These are phyloP conservation scores for Lophiotrema nucula DNA, from an alignment of 495 filamentous ascomycete genomes.

Conservation along the genomic window DNA sequence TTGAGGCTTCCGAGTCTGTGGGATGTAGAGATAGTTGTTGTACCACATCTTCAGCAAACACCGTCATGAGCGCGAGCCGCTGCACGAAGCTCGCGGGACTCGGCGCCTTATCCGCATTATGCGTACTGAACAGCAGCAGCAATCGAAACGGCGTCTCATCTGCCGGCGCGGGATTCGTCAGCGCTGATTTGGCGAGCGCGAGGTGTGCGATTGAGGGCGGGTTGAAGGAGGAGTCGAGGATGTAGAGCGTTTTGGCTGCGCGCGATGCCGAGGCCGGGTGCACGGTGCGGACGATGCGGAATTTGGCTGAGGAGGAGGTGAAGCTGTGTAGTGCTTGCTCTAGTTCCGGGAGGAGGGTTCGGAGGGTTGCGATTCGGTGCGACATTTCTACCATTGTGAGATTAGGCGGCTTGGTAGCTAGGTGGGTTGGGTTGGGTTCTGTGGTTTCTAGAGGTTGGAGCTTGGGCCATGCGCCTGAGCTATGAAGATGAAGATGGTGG, in stretches of 20 bases:
- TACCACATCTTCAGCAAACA: conserved; percentile 66
- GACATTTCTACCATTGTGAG: conserved; percentile 17
- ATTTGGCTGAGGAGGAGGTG: conserved; percentile 52
- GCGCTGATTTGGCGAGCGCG: conserved; percentile 67
- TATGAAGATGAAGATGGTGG: too few species aligned
- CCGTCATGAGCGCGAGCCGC: conserved; percentile 80
- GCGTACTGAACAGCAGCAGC: conserved; percentile 78
- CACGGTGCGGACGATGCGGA: conserved; percentile 61
- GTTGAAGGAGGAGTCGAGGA: conserved; percentile 95
- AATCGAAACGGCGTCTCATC: conserved; percentile 51
- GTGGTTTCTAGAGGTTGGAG: too few species aligned
- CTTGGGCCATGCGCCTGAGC: too few species aligned
- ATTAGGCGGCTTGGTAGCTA: too few species aligned
- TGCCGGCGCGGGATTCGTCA: conserved; percentile 43
- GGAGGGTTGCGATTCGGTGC: conserved; percentile 21
- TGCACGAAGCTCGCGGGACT: conserved; percentile 81
- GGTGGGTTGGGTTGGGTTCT: too few species aligned
- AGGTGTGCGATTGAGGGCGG: conserved; percentile 84
- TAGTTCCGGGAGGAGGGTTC: conserved; percentile 28
- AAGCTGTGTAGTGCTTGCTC: conserved; percentile 57
- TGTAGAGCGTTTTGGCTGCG: conserved; percentile 58
- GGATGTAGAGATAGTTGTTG: neutral
- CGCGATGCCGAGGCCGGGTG: conserved; percentile 35
- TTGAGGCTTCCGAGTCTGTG: neutral
- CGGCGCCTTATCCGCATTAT: conserved; percentile 91